Base-by-base conservation (phyloP, 1,284 basidiomycete species). In the Papiliotrema nemorosa region DNA sequence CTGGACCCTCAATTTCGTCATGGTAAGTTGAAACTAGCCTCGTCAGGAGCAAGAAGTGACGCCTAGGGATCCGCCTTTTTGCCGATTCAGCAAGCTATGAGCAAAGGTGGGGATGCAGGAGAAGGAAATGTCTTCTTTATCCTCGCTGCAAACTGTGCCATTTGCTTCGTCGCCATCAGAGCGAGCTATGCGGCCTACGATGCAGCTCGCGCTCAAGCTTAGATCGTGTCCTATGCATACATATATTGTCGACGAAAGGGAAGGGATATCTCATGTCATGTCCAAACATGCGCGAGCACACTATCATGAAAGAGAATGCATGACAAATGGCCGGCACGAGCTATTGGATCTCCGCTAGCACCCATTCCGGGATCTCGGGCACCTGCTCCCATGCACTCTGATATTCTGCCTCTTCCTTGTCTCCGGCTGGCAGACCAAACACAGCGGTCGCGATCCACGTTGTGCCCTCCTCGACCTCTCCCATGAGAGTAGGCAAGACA, bases 401-500 rank as follows among this genome's bases (percentile, higher is more conserved):
- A 62, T 62, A 70, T 1, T 41, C 54, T 18, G 50, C 43, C 5
- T 54, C 58, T n/a, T 50, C 50, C n/a, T 54, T 50, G 14, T 52
- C 52, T 40, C 64, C 57, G 2, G 72, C 72, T 18, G 85, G 84
- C 27, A 83, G 59, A 0, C 80, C 85, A 67, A 87, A 86, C 5
- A 88, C 80, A 2, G 78, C 85, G 2, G 84, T 84, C n/a, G 82
- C 79, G 27, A 86, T 64, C 84, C 84, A 86, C 13, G 77, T 70
- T 12, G 70, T 70, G 5, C 75, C 71, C 2, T 75, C 61, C 25
- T 70, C 69, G 50, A 83, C 77, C 34, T 78, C 76, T 2, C 77
- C 82, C 53, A 81, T 54, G 33, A 87, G 76, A 26, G 82, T 84
- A 3, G 85, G 85, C 52, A 87, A 67, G 13, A 86, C 80, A 27